Evolutionary conservation across 371 early-diverging fungal species (phyloP).

Genomic region (Mortierella sp.): DNA sequence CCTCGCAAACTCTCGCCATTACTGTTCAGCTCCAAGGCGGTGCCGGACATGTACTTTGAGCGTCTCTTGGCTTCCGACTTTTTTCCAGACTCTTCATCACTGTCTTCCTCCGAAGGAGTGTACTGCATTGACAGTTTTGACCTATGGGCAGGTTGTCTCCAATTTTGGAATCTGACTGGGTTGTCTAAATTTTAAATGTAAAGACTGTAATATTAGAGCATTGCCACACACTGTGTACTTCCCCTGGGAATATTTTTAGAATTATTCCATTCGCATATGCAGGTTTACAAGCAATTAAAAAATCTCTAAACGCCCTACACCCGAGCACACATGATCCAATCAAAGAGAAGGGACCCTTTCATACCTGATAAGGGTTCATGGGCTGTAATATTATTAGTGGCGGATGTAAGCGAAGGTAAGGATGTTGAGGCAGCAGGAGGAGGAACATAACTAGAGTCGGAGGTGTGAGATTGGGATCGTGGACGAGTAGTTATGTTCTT

Average conservation of each 20-base stretch:
- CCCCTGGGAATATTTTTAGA: background rate
- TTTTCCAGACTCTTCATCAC: conserved; percentile 38
- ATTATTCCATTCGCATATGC: background rate
- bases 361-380: conserved; percentile 15
- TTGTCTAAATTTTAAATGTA: conserved; percentile 14
- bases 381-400: background rate
- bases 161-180: conserved; percentile 31
- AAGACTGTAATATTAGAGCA: background rate
- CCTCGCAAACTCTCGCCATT: conserved; percentile 13
- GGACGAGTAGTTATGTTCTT: conserved; percentile 14
- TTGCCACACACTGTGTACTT: background rate
- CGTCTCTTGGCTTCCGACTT: conserved; percentile 16
- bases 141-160: conserved; percentile 37
- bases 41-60: conserved; percentile 46
- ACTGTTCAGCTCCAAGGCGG: conserved; percentile 33
- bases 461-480: conserved; percentile 40
- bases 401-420: background rate
- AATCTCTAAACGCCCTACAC: too few species aligned
- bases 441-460: conserved; percentile 33
- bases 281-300: too few species aligned
- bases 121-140: conserved; percentile 56
- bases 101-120: conserved; percentile 50
- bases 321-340: background rate
- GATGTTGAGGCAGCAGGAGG: conserved; percentile 10
- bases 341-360: background rate